Conservation (phyloP, 2,329 filamentous ascomycete species). For the Curvularia eragrostidis region DNA sequence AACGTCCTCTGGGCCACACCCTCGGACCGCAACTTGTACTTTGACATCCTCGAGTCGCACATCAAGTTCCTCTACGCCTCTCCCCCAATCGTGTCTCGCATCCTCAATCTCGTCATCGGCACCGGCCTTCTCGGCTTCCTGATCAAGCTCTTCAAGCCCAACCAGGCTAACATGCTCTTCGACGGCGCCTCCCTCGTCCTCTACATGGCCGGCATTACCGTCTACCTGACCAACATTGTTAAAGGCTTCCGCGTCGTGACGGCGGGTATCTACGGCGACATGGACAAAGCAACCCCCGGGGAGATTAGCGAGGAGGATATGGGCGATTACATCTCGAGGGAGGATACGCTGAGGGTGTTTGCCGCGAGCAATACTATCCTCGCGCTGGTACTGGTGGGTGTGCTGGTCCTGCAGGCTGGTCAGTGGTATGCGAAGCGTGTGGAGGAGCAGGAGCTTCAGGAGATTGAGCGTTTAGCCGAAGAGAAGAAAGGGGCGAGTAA, state of each 20-base stretch:
- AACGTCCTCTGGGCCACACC: constrained; percentile 81
- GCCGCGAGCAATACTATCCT: constrained; percentile 96
- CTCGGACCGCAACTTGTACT: constrained; percentile 71
- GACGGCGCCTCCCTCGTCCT: constrained; percentile 75
- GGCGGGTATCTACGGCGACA: constrained; percentile 68
- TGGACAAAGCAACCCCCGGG: constrained; percentile 38
- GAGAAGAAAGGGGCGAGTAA: constrained; percentile 43
- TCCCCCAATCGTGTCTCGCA: constrained; percentile 87
- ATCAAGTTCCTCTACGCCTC: constrained; percentile 89
- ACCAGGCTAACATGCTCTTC: constrained; percentile 94
- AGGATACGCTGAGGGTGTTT: constrained; percentile 90
- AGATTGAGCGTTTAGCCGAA: constrained; percentile 60
- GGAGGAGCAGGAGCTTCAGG: constrained; percentile 79
- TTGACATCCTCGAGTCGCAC: constrained; percentile 85
- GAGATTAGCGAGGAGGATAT: constrained; percentile 48
- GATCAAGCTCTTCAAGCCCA: constrained; percentile 91
- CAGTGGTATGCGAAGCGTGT: constrained; percentile 99
- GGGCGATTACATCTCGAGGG: constrained; percentile 75
- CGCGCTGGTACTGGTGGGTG: constrained; percentile 87
- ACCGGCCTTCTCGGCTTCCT: constrained; percentile 88
- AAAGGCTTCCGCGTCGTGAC: constrained; percentile 89
- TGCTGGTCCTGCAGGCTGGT: constrained; percentile 90
- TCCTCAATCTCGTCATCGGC: constrained; percentile 91
- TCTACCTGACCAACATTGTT: constrained; percentile 96
- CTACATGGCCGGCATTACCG: constrained; percentile 84